Conservation (phyloP, 1,139 yeast genomes). For the Geotrichum macrosporum region DNA sequence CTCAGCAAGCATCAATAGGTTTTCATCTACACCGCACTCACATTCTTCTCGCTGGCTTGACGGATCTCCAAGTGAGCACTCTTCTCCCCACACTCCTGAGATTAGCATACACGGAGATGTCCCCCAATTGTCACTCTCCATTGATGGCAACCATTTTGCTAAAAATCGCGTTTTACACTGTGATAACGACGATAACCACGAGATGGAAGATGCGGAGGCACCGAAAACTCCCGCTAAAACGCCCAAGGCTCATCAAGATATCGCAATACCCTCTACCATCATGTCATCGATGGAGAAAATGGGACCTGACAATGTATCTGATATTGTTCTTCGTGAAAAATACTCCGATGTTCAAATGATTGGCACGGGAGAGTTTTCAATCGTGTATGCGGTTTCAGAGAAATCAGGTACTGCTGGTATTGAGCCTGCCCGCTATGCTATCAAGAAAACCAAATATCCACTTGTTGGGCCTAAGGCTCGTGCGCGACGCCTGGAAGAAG, state of each 20-base stretch:
- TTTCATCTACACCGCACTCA: slow-evolving; percentile 26
- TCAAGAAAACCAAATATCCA: slow-evolving; percentile 70
- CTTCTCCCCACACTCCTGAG: slow-evolving; percentile 30
- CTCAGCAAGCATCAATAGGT: slow-evolving; percentile 11
- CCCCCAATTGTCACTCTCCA: slow-evolving; percentile 9
- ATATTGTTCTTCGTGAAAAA: slow-evolving; percentile 55
- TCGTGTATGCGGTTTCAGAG: slow-evolving; percentile 72
- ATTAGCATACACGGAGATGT: slow-evolving; percentile 21
- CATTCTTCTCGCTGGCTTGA: slow-evolving; percentile 28
- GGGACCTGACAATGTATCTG: slow-evolving; percentile 34
- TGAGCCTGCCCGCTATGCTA: slow-evolving; percentile 54
- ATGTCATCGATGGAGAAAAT: slow-evolving; percentile 15
- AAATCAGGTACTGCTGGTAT: slow-evolving; percentile 27
- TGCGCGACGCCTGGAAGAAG: slow-evolving; percentile 52
- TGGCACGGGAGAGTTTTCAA: slow-evolving; percentile 85
- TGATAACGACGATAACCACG: slow-evolving; percentile 17
- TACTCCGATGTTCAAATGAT: slow-evolving; percentile 63
- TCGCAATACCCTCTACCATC: slow-evolving; percentile 16
- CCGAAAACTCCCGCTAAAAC: slow-evolving; percentile 34
- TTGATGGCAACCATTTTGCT: background rate
- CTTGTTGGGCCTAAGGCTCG: slow-evolving; percentile 51
- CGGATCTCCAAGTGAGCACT: slow-evolving; percentile 27
- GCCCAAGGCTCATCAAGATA: slow-evolving; percentile 28
- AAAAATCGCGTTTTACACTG: slow-evolving; percentile 10
- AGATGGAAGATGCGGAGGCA: slow-evolving; percentile 21